A percentile compares a stretch with the other conserved stretches of the same genome.
Evolutionary conservation across 2,329 filamentous ascomycete genomes (phyloP).

Genomic region (Botrytis byssoidea): DNA sequence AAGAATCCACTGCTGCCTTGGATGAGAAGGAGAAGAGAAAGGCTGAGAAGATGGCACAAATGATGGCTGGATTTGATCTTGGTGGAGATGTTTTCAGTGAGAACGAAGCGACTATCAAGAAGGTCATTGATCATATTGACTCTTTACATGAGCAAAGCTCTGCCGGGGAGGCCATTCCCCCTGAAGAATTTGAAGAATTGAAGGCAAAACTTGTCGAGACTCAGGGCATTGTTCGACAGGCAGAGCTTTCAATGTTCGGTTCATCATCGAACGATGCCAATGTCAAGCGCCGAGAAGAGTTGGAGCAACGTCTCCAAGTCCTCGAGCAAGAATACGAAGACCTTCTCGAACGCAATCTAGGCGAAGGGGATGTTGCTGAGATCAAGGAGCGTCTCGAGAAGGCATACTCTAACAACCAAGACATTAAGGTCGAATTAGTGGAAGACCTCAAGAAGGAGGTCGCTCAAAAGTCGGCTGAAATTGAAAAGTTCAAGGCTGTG

Average conservation of each 20-base stretch:
- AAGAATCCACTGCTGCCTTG: conserved; percentile 82
- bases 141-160: conserved; percentile 73
- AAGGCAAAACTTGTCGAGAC: conserved; percentile 80
- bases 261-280: conserved; percentile 62
- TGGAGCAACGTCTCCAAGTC: conserved; percentile 71
- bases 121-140: conserved; percentile 81
- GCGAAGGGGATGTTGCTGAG: conserved; percentile 76
- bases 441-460: conserved; percentile 77
- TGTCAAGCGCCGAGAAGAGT: conserved; percentile 67
- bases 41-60: conserved; percentile 98
- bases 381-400: conserved; percentile 77
- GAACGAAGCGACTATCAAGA: conserved; percentile 81
- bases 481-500: conserved; percentile 73
- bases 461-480: conserved; percentile 74
- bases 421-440: conserved; percentile 68
- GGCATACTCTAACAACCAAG: conserved; percentile 72
- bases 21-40: conserved; percentile 99
- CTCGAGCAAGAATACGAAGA: conserved; percentile 84
- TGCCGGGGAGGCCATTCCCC: conserved; percentile 73
- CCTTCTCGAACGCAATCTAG: conserved; percentile 74
- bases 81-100: conserved; percentile 91
- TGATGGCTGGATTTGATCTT: conserved; percentile 99
- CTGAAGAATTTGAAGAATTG: conserved; percentile 76
- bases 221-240: conserved; percentile 88
- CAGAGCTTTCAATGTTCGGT: conserved; percentile 80